phyloP scores from a whole-genome alignment of 768 basidiomycete genomes.

The Polyporus arcularius region DNA sequence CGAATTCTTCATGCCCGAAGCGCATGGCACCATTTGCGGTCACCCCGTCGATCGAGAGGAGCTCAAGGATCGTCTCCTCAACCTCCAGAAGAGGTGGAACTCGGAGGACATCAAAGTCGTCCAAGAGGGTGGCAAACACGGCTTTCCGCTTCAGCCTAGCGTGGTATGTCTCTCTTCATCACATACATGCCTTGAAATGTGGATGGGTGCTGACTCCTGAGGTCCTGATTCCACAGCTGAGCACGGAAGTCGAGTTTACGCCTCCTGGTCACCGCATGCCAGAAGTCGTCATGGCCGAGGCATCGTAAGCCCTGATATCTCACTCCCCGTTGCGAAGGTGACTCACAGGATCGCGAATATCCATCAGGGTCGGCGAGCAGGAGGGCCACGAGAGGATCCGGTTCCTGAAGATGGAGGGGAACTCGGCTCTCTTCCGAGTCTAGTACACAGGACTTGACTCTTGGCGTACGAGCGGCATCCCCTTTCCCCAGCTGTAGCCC shows the following conservation, averaged over 20 bases:
- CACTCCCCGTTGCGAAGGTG: background rate
- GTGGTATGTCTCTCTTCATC: background rate
- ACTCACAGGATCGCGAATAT: background rate
- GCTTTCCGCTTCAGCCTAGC: background rate
- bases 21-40: conserved; percentile 23
- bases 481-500: too few species aligned
- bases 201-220: background rate
- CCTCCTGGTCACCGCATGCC: conserved; percentile 6
- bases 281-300: conserved; percentile 17
- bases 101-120: conserved; percentile 13
- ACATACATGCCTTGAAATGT: background rate
- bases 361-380: conserved; percentile 6
- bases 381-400: conserved; percentile 7
- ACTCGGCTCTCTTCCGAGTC: conserved; percentile 14
- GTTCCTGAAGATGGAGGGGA: conserved; percentile 16
- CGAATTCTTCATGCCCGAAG: conserved; percentile 21
- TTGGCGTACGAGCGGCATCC: too few species aligned
- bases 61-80: conserved; percentile 21
- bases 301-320: conserved; percentile 8
- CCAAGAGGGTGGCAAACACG: conserved; percentile 7
- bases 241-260: conserved; percentile 15
- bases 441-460: background rate
- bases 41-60: conserved; percentile 23
- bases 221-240: background rate
- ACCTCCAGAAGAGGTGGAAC: conserved; percentile 25